Conservation (phyloP, 2,329 filamentous ascomycete genomes). For the Purpureocillium lavendulum region DNA sequence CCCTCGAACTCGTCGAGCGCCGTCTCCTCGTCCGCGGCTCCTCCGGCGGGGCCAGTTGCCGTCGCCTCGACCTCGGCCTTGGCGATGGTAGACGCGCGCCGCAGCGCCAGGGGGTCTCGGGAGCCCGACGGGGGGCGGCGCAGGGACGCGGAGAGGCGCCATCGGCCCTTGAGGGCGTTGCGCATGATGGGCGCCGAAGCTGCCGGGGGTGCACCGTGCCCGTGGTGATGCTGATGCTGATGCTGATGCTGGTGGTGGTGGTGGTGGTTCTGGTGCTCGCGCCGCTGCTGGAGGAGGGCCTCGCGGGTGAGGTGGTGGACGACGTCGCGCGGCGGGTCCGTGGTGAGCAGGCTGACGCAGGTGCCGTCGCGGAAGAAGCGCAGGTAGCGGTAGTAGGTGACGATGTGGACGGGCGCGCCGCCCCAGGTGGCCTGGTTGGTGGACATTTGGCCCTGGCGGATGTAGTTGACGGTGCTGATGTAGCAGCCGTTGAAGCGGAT, state of each 20-base stretch:
- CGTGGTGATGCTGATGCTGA: constrained; percentile 8
- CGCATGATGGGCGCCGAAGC: constrained; percentile 50
- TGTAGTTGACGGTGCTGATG: constrained; percentile 94
- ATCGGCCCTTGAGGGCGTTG: constrained; percentile 52
- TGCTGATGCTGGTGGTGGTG: constrained; percentile 14
- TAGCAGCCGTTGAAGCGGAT: constrained; percentile 94
- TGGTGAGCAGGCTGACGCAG: constrained; percentile 71
- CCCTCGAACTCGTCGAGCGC: constrained; percentile 51
- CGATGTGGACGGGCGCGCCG: constrained; percentile 74
- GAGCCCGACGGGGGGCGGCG: constrained; percentile 19
- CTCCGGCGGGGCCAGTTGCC: too few relatives aligned
- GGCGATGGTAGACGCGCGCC: too few relatives aligned
- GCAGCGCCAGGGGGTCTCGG: too few relatives aligned
- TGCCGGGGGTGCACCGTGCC: too few relatives aligned
- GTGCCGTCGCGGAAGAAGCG: constrained; percentile 90
- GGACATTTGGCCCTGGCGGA: constrained; percentile 68
- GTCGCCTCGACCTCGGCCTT: too few relatives aligned
- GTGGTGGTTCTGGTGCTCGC: constrained; percentile 13
- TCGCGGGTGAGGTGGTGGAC: constrained; percentile 75
- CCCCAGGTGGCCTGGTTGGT: constrained; percentile 66
- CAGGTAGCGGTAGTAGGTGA: constrained; percentile 96
- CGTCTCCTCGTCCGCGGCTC: too few relatives aligned
- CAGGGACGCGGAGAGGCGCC: constrained; percentile 30
- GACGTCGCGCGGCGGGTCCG: constrained; percentile 74
- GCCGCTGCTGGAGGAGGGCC: constrained; percentile 46